Base-by-base conservation (phyloP, 768 basidiomycete species). In the Suillus ampliporus region DNA sequence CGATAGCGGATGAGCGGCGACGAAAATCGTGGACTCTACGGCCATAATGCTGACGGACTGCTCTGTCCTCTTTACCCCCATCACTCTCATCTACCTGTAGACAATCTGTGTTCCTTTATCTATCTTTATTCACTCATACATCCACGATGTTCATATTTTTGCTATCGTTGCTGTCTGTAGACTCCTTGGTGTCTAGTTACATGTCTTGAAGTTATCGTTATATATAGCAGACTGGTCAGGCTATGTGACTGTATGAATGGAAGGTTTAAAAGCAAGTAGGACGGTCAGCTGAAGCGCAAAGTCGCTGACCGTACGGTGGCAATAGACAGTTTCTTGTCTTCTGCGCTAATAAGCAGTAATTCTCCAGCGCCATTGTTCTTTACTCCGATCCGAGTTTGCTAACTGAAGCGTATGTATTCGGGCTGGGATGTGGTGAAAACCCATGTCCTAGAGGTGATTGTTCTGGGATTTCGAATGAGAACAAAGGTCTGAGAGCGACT, bases 1-100 rank as follows among this genome's bases (percentile, higher is more conserved):
- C 56, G 51, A 74, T 80, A 57, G 82, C 82, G 3, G 76, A 77
- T 40, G 81, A 79, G 64, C 80, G 80, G 35, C 74, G 80, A 54
- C 65, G 67, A 9, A 34, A 58, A 26, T 21, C 6, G 7, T 46
- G 38, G 54, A 53, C 21, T 23, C 19, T 31, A 54, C 10, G 26
- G 26, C 41, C 23, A 21, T 14, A 15, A 54, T 57, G 14, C 6
- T 46, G 19, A 28, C 28, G 26, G 26, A 26, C 17, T 10, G 17
- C 4, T 19, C 19, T 31, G 19, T 5, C 50, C 10, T 28, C 48
- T 17, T 50, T 28, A 28, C 10, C 26, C 3, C 15, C 1, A 11
- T 5, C 38, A 40, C 19, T 14, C 5, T 61, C 40, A 60, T 44
- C 13, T 17, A 19, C 26, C 28, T 15, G 2, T 13, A 6, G 11